phyloP scores from a whole-genome alignment of 495 filamentous ascomycete genomes.

The Pyrenopolyporus hunteri region DNA sequence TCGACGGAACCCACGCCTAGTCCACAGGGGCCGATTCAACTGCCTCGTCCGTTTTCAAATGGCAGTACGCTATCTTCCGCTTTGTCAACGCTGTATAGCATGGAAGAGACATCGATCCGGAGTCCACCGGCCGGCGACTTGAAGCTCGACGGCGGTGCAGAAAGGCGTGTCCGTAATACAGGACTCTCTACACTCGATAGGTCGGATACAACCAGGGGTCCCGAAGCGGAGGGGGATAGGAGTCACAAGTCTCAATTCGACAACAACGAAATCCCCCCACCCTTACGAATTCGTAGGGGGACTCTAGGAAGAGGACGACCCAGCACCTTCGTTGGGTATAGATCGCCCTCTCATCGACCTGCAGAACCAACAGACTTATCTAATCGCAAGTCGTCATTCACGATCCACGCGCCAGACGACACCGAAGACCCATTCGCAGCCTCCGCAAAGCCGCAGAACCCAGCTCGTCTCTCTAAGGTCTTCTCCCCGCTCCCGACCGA shows the following conservation, averaged over 20 bases:
- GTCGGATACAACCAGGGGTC: conserved; percentile 1
- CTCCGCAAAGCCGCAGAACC: conserved; percentile 5
- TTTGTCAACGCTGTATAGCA: conserved; percentile 53
- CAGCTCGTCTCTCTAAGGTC: conserved; percentile 36
- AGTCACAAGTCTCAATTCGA: conserved; percentile 8
- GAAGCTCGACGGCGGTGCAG: neutral
- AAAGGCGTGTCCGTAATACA: neutral
- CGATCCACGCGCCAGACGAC: neutral
- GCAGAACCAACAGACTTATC: neutral
- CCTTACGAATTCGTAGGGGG: conserved; percentile 22
- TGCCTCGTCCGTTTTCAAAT: conserved; percentile 28
- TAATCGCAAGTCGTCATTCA: conserved; percentile 7
- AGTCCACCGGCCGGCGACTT: conserved; percentile 16
- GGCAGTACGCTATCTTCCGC: conserved; percentile 48
- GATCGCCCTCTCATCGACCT: neutral
- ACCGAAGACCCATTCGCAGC: conserved; percentile 35
- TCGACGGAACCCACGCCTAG: conserved; percentile 26
- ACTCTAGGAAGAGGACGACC: conserved; percentile 11
- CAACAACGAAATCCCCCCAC: conserved; percentile 15
- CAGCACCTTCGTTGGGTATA: neutral
- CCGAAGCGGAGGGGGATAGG: neutral
- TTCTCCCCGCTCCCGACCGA: conserved; percentile 31
- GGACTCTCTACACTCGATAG: conserved; percentile 18
- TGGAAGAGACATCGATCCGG: conserved; percentile 45
- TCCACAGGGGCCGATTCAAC: conserved; percentile 15